Base-by-base conservation (phyloP, 2,329 filamentous ascomycete species). In the Beauveria sp. region DNA sequence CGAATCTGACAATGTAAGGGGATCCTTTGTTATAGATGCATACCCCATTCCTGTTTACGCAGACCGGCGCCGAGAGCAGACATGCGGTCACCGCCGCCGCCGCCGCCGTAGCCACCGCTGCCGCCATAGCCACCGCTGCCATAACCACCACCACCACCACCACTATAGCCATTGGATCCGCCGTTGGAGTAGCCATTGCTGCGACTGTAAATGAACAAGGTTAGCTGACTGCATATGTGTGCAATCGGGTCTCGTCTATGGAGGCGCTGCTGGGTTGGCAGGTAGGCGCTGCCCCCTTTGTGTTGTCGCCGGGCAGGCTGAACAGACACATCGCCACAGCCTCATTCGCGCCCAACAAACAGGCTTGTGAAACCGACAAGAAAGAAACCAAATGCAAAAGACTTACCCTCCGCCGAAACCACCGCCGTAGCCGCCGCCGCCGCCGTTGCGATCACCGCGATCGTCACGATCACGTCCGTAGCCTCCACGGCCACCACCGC, bases 21-120 rank as follows among this genome's bases (percentile, higher is more conserved):
- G 56, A 63, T 43, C 28, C 64, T 49, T 64, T 52, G 31, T 16
- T 61, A 59, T 14, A 64, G 66, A 64, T 62, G 83, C 89, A 76
- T 80, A 93, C 90, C 90, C 90, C 90, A 99, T 66, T 87, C 82
- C 73, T 96, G 95, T 71, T 88, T 86, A 80, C 96, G 93, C 67
- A 99, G 81, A 69, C 88, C 87, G 66, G 91, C 83, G 70, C 95
- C 95, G 65, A 99, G 90, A 75, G 89, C 88, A 69, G 87, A 89
- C 95, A 99, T 99, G 70, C 90, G 88, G 79, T 99, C 95, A 75
- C 93, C 93, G 67, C 91, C 90, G 67, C 83, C 88, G 66, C 83
- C 77, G 38, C 24, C 20, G 20, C 45, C 51, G 38, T 34, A 51
- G 48, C 71, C 72, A 45, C 72, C 72, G 31, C 31, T 2, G 48